Evolutionary conservation across 352 stramenopile genomes (phyloP).

Genomic region (Pythium sp.): DNA sequence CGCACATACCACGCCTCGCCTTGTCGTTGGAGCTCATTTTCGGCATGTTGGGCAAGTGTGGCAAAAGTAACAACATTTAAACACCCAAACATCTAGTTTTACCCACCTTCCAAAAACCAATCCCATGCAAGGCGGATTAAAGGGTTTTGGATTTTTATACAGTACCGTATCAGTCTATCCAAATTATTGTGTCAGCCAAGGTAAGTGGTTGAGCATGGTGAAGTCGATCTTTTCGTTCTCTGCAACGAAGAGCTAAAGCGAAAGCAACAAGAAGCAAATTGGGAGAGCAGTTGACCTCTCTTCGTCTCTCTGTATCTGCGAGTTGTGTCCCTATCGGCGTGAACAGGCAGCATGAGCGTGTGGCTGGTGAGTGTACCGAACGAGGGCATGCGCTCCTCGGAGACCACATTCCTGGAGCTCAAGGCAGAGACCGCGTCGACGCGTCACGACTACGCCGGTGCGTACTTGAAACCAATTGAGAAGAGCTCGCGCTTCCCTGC

Average conservation of each 20-base stretch:
- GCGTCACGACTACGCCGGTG: slow-evolving; percentile 68
- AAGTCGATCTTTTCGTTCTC: slow-evolving; percentile 18
- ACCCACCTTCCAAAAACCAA: not conserved
- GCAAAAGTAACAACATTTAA: not conserved
- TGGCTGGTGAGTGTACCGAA: slow-evolving; percentile 87
- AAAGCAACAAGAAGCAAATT: slow-evolving; percentile 5
- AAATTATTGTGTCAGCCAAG: not conserved
- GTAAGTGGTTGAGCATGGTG: slow-evolving; percentile 1
- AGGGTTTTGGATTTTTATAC: not conserved
- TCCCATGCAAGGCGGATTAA: too few relatives aligned
- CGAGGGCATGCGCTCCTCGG: slow-evolving; percentile 73
- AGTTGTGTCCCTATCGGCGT: not conserved
- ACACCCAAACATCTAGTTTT: not conserved
- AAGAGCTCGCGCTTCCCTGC: not conserved
- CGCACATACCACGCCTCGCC: slow-evolving; percentile 11
- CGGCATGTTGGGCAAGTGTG: not conserved
- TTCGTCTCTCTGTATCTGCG: slow-evolving; percentile 8
- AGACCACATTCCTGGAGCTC: slow-evolving; percentile 83
- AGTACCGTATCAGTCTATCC: not conserved
- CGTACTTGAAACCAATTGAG: not conserved
- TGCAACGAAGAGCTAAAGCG: slow-evolving; percentile 12
- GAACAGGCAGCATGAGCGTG: slow-evolving; percentile 30
- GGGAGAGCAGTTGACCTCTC: slow-evolving; percentile 1
- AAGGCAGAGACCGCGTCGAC: slow-evolving; percentile 82
- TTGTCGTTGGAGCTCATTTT: slow-evolving; percentile 5